Evolutionary conservation across 2,329 filamentous ascomycete genomes (phyloP).

Genomic region (Cladosporium austrohemisphaericum): DNA sequence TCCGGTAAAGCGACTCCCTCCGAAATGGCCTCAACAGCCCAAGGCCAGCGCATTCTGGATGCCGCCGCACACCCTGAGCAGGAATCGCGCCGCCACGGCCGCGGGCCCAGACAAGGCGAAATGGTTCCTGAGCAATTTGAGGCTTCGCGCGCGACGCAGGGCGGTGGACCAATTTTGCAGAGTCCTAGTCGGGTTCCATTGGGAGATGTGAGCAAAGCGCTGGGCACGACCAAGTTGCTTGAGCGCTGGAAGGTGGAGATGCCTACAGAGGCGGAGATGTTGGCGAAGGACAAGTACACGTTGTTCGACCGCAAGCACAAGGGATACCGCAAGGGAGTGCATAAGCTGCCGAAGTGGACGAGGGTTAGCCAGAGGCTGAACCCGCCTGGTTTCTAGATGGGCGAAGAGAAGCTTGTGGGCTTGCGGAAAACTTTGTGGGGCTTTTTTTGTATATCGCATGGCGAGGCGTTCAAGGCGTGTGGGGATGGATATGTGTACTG

Average conservation of each 20-base stretch:
- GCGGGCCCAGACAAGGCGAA: slow-evolving; percentile 31
- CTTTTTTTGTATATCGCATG: neutral
- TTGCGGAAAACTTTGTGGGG: neutral
- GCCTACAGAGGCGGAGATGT: slow-evolving; percentile 93
- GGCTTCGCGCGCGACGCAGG: neutral
- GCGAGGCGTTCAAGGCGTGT: slow-evolving; percentile 4
- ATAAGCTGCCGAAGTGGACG: slow-evolving; percentile 79
- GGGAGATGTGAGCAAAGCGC: slow-evolving; percentile 26
- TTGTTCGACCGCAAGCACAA: slow-evolving; percentile 96
- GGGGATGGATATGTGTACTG: slow-evolving; percentile 2
- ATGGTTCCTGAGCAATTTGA: slow-evolving; percentile 14
- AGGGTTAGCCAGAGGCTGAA: slow-evolving; percentile 91
- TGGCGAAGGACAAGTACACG: slow-evolving; percentile 94
- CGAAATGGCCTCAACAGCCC: slow-evolving; percentile 29
- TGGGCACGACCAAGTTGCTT: slow-evolving; percentile 68
- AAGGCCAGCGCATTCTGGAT: slow-evolving; percentile 31
- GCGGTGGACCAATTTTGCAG: neutral
- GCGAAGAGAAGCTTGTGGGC: neutral
- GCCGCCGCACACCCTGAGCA: slow-evolving; percentile 16
- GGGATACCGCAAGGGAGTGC: slow-evolving; percentile 93
- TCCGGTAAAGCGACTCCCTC: slow-evolving; percentile 23
- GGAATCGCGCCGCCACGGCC: slow-evolving; percentile 27
- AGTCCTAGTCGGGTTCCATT: slow-evolving; percentile 19
- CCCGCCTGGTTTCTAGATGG: slow-evolving; percentile 77
- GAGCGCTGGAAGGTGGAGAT: slow-evolving; percentile 93